Evolutionary conservation across 176 grass and related monocot species (phyloP).

Genomic region (Eleusine indica): DNA sequence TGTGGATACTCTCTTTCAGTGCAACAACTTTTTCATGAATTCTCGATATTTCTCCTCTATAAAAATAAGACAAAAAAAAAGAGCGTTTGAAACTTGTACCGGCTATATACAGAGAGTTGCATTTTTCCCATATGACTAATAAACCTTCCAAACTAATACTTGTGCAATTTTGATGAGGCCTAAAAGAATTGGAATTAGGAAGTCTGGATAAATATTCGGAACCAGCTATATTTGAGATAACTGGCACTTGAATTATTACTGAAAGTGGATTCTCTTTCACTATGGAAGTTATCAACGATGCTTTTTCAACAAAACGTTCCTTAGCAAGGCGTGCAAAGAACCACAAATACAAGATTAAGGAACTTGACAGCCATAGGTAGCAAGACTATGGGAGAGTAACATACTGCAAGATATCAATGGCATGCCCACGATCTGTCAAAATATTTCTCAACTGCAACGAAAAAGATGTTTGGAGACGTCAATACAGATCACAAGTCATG

Average conservation of each 20-base stretch:
- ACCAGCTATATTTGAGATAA: neutral
- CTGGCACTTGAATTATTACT: neutral
- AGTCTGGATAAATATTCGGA: neutral
- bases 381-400: constrained; percentile 39
- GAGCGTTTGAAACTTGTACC: neutral
- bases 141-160: neutral
- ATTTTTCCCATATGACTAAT: neutral
- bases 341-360: constrained; percentile 26
- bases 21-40: constrained; percentile 50
- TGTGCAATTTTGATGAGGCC: neutral
- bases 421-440: constrained; percentile 51
- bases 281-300: neutral
- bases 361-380: neutral
- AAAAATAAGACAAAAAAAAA: constrained; percentile 30
- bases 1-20: constrained; percentile 57
- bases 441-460: constrained; percentile 58
- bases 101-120: constrained; percentile 1
- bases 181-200: neutral
- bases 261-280: no score
- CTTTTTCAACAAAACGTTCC: neutral
- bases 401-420: constrained; percentile 66
- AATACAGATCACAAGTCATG: constrained; percentile 7
- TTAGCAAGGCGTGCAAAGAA: constrained; percentile 10
- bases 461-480: constrained; percentile 25
- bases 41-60: constrained; percentile 70